Conservation (phyloP, 257 asterid genomes). For the Solanum medicagineum region DNA sequence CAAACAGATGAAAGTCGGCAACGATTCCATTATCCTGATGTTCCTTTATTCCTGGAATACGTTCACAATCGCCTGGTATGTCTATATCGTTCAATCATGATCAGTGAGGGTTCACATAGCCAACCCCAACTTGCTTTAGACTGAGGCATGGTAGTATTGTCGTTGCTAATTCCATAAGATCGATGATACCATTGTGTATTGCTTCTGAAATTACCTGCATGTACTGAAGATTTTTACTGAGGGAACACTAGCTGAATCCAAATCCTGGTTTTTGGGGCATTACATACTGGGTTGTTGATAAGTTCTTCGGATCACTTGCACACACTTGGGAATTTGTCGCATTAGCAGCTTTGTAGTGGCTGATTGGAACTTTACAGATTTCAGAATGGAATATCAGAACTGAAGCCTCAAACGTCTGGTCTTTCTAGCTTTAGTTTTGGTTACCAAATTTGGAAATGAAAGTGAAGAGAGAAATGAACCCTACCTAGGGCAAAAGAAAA, state of each 20-base stretch:
- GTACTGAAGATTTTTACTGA: neutral
- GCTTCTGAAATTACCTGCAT: neutral
- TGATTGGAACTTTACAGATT: neutral
- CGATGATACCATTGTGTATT: neutral
- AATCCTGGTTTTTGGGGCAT: neutral
- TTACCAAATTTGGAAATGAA: neutral
- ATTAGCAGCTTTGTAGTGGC: neutral
- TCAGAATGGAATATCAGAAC: neutral
- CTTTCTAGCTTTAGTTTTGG: neutral
- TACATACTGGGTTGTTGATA: neutral
- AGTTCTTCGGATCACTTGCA: neutral
- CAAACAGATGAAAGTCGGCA: slow-evolving; percentile 45
- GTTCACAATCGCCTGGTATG: slow-evolving; percentile 87
- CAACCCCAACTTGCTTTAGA: neutral
- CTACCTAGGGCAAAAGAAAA: neutral
- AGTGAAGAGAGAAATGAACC: neutral
- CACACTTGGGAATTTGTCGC: neutral
- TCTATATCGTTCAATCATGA: neutral
- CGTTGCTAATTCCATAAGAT: neutral
- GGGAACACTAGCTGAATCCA: neutral
- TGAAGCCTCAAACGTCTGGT: neutral
- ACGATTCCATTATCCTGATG: slow-evolving; percentile 56
- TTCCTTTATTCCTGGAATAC: slow-evolving; percentile 79
- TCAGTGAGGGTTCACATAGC: neutral
- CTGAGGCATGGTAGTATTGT: neutral